These are phyloP conservation scores for Erysimum pusillum DNA, from an alignment of 441 rosid genomes.

Conservation along the genomic window DNA sequence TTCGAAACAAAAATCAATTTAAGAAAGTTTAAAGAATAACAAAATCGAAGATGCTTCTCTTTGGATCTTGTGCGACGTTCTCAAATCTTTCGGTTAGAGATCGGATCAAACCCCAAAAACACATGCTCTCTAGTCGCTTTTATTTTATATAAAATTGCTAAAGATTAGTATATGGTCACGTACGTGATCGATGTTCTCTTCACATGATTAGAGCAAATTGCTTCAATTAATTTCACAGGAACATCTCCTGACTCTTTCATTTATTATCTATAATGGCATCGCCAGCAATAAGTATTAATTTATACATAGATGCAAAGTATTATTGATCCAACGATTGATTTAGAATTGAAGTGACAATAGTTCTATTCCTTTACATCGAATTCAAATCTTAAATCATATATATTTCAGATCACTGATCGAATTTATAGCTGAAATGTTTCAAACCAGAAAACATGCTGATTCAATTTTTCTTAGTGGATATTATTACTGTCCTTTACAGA, in stretches of 20 bases:
- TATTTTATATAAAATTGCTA: neutral
- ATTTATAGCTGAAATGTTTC: constrained; percentile 22
- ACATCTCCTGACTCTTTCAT: constrained; percentile 26
- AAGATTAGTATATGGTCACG: neutral
- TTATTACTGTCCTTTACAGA: constrained; percentile 1
- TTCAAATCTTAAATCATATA: neutral
- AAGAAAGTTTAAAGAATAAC: neutral
- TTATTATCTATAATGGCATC: constrained; percentile 24
- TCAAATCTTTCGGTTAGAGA: constrained; percentile 21
- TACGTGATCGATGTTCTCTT: constrained; percentile 28
- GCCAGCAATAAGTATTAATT: constrained; percentile 4
- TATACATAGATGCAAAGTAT: constrained; percentile 1
- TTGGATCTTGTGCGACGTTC: constrained; percentile 25
- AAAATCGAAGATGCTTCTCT: constrained; percentile 21
- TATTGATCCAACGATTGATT: neutral
- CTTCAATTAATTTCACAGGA: constrained; percentile 26
- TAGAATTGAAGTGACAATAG: neutral
- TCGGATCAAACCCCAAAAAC: constrained; percentile 32
- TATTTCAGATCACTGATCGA: neutral
- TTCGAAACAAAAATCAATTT: neutral
- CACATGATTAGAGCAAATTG: constrained; percentile 35
- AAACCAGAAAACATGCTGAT: constrained; percentile 21
- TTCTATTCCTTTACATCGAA: neutral
- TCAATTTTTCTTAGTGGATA: constrained; percentile 1
- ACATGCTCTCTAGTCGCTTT: constrained; percentile 8